Base-by-base conservation (phyloP, 208 protist genomes). In the Leishmania lainsoni region DNA sequence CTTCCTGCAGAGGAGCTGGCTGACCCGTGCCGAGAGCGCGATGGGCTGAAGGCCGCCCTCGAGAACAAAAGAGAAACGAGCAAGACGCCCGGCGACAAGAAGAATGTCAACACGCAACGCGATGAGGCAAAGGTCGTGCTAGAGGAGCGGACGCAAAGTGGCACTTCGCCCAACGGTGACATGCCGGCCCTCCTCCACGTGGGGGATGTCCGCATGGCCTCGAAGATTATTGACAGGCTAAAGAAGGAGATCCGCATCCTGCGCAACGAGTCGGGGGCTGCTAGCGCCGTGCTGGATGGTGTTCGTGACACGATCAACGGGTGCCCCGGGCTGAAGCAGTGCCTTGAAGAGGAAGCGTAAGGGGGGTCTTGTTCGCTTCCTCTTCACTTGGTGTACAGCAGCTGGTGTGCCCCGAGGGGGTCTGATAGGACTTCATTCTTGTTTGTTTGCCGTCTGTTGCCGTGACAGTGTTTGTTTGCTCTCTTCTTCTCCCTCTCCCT, bases 171-270 rank as follows among this genome's bases (percentile, higher is more conserved):
- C 45, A 73, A 83, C n/a, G 79, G 75, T 12, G 68, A 68, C 74
- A 68, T 56, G 54, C 69, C 77, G 17, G 70, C 51, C 6, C 71
- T 83, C 29, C 72, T 79, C 52, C 76, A 81, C 61, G 77, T 72
- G 39, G 58, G 75, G 5, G 76, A 81, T 61, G 81, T 79, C 52
- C 75, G 74, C 0, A 74, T 71, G 52, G 72, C 78, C 48, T 70
- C 69, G 72, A 81, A 73, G 51, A 78, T 76, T 42, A 85, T 76
- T 49, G 78, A 72, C 35, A 42, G 76, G 17, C 63, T 81, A 48
- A 69, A 84, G 54, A 52, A 80, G 29, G 75, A 84, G 54, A 78
- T 78, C 51, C n/a, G 66, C 8, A 73, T 78, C 73, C 48, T 84
- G 73, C 80, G 71, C 26, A 73, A 4, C 42, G 81, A 75, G 72